phyloP scores from a whole-genome alignment of 75 land plant genomes.

The Azolla pinnata region DNA sequence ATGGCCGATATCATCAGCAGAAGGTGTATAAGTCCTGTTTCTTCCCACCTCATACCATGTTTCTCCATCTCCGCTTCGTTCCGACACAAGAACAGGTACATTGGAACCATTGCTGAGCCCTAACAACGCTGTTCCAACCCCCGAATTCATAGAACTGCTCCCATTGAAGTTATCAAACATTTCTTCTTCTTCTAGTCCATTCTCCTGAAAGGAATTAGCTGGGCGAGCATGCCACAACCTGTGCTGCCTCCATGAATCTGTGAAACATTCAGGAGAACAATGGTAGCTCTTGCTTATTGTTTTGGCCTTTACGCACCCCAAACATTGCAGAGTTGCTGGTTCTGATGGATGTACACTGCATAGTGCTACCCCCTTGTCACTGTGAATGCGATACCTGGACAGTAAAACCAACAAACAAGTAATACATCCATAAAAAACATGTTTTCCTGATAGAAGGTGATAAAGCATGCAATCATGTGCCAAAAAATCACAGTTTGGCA shows the following conservation, averaged over 20 bases:
- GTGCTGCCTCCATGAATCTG: constrained; percentile 97
- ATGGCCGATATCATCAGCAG: constrained; percentile 49
- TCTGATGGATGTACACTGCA: constrained; percentile 96
- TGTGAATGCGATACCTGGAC: constrained; percentile 87
- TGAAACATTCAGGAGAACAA: constrained; percentile 79
- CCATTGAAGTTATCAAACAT: constrained; percentile 44
- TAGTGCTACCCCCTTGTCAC: constrained; percentile 72
- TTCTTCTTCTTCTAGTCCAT: constrained; percentile 90
- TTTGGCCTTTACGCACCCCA: constrained; percentile 86
- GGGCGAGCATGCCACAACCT: constrained; percentile 77
- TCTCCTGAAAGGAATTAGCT: constrained; percentile 59
- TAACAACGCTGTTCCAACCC: constrained; percentile 20
- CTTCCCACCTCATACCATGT: constrained; percentile 57
- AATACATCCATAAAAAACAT: neutral
- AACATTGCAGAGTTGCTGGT: constrained; percentile 80
- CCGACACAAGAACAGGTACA: constrained; percentile 21
- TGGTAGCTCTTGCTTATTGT: constrained; percentile 88
- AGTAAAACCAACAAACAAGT: neutral
- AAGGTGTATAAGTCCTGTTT: constrained; percentile 48
- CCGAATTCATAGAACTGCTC: constrained; percentile 35
- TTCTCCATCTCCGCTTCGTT: constrained; percentile 30
- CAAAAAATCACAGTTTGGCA: too few relatives aligned
- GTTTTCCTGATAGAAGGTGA: too few relatives aligned
- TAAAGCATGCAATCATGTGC: too few relatives aligned
- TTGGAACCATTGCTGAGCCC: constrained; percentile 55